Percentiles rank a stretch among this genome's conserved stretches.
phyloP scores from a whole-genome alignment of 805 yeast species.

The Cyberlindnera euphorbiae region DNA sequence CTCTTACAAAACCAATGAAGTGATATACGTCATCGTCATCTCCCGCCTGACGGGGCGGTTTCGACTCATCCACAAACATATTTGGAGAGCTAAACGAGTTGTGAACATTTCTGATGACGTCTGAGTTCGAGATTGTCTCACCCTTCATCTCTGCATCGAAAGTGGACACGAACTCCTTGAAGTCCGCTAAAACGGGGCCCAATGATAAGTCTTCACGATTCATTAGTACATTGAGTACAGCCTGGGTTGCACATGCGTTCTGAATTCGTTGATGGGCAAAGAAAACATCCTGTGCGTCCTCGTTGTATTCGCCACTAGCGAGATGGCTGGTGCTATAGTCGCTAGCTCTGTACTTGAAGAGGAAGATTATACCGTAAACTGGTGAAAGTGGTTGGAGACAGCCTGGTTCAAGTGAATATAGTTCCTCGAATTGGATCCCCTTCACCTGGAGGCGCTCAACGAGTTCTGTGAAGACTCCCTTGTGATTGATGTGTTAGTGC shows the following conservation, averaged over 20 bases:
- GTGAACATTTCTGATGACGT: constrained; percentile 49
- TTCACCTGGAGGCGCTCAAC: constrained; percentile 50
- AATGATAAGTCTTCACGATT: constrained; percentile 38
- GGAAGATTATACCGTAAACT: constrained; percentile 54
- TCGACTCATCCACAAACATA: constrained; percentile 41
- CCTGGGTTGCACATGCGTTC: constrained; percentile 74
- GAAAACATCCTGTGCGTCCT: constrained; percentile 35
- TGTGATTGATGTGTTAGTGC: no score
- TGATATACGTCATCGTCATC: constrained; percentile 54
- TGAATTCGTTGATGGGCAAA: constrained; percentile 62
- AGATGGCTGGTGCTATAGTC: constrained; percentile 34
- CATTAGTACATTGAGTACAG: constrained; percentile 52
- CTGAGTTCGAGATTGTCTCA: constrained; percentile 57
- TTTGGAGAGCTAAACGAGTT: constrained; percentile 57
- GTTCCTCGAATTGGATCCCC: constrained; percentile 53
- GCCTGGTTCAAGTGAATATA: constrained; percentile 47
- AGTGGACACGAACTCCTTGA: constrained; percentile 44
- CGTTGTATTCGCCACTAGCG: constrained; percentile 41
- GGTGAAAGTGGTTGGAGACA: constrained; percentile 34
- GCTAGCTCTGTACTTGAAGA: constrained; percentile 52
- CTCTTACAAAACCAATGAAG: constrained; percentile 49
- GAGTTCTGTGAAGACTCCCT: constrained; percentile 60
- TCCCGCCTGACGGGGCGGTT: constrained; percentile 19
- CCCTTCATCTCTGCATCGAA: constrained; percentile 57
- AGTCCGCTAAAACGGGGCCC: constrained; percentile 44